Percentiles rank a stretch among this genome's conserved stretches.
Evolutionary conservation across 2,329 filamentous ascomycete species (phyloP).

Genomic region (Chaetomiaceae sp.): DNA sequence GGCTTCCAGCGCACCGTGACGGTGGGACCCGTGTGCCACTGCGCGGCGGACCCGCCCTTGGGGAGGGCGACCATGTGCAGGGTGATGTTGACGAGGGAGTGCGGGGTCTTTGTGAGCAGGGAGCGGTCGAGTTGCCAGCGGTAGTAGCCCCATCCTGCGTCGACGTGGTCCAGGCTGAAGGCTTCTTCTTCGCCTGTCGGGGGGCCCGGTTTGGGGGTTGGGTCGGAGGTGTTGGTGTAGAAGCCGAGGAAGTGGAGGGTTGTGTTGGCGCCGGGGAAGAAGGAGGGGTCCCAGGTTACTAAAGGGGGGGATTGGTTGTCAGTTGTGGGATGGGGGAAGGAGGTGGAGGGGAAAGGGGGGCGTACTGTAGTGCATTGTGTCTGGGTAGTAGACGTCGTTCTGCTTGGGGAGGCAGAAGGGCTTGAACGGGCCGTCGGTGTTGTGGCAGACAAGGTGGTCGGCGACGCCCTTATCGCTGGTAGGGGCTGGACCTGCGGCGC

Average conservation of each 20-base stretch:
- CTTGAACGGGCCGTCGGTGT: conserved; percentile 41
- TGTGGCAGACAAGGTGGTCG: conserved; percentile 48
- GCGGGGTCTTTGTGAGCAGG: neutral
- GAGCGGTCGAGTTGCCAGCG: conserved; percentile 36
- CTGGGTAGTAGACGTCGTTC: conserved; percentile 42
- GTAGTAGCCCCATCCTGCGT: conserved; percentile 45
- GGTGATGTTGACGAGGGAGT: conserved; percentile 42
- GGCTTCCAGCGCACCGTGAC: conserved; percentile 35
- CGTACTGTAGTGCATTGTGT: conserved; percentile 49
- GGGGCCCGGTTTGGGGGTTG: neutral
- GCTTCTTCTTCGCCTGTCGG: conserved; percentile 22
- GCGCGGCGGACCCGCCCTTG: conserved; percentile 21
- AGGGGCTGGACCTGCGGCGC: conserved; percentile 41
- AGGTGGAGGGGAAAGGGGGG: neutral
- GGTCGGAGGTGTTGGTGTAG: conserved; percentile 29
- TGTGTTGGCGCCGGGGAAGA: conserved; percentile 41
- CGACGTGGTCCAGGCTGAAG: conserved; percentile 34
- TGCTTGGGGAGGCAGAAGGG: conserved; percentile 50
- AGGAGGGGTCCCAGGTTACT: conserved; percentile 56
- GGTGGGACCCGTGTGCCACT: conserved; percentile 35
- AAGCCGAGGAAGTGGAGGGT: conserved; percentile 36
- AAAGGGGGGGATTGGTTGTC: conserved; percentile 3
- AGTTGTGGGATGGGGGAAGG: neutral
- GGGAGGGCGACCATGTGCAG: conserved; percentile 40
- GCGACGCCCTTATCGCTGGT: conserved; percentile 41